Conservation (phyloP, 106 monocot species). For the Dendrobium catenatum region DNA sequence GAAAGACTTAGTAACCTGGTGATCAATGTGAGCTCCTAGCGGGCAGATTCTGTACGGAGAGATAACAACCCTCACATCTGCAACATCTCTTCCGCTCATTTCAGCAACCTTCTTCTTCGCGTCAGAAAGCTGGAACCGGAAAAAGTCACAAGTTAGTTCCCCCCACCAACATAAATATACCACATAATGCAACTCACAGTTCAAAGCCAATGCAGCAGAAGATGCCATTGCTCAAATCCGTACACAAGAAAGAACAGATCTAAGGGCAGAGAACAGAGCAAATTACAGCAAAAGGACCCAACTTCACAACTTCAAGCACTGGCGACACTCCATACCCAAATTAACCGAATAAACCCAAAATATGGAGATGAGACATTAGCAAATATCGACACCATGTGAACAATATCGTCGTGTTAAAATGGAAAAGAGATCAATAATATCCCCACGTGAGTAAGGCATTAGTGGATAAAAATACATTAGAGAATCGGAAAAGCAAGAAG, state of each 20-base stretch:
- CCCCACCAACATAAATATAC: not conserved
- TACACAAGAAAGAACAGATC: constrained; percentile 1
- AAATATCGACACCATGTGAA: not conserved
- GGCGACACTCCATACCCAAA: not conserved
- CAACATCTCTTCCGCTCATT: constrained; percentile 42
- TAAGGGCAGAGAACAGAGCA: not conserved
- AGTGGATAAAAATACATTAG: not conserved
- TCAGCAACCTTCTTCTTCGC: constrained; percentile 51
- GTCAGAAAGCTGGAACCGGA: constrained; percentile 28
- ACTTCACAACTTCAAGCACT: not conserved
- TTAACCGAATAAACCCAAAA: not conserved
- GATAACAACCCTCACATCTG: constrained; percentile 63
- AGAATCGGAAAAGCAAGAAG: not conserved
- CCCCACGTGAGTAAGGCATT: not conserved
- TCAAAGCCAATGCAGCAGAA: not conserved
- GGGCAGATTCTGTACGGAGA: constrained; percentile 96
- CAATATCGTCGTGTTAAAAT: not conserved
- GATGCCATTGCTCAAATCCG: not conserved
- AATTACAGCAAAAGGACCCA: not conserved
- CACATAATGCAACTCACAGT: not conserved
- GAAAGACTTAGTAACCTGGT: constrained; percentile 35
- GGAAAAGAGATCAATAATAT: not conserved
- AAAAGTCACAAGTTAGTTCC: not conserved
- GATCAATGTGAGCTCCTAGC: constrained; percentile 92
- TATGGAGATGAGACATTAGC: not conserved